These are phyloP conservation scores for Blastobotrys illinoisensis DNA, from an alignment of 1,139 yeast species.

Conservation along the genomic window DNA sequence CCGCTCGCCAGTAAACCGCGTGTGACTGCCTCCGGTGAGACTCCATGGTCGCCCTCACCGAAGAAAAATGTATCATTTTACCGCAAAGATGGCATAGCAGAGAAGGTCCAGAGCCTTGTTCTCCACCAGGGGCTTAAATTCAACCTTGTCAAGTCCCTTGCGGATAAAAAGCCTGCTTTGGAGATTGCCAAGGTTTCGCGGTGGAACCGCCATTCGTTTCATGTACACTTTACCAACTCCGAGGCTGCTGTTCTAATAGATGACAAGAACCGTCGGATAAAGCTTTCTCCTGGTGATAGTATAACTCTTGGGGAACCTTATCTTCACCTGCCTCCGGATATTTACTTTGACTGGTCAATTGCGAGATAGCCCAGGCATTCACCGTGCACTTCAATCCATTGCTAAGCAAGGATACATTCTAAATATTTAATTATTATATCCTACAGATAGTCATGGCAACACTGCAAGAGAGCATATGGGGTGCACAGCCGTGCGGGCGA, in stretches of 20 bases:
- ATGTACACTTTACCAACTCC: neutral
- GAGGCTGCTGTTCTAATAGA: slow-evolving; percentile 4
- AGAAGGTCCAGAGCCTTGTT: slow-evolving; percentile 6
- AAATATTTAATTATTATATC: too few relatives aligned
- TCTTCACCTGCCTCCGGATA: neutral
- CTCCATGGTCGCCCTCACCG: slow-evolving; percentile 8
- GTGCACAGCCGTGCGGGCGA: neutral
- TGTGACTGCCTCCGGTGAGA: neutral
- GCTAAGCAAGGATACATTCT: too few relatives aligned
- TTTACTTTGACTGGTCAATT: slow-evolving; percentile 1
- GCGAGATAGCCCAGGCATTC: neutral
- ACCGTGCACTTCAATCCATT: too few relatives aligned
- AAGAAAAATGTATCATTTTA: slow-evolving; percentile 1
- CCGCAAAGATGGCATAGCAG: slow-evolving; percentile 4
- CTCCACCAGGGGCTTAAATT: slow-evolving; percentile 7
- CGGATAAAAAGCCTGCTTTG: neutral
- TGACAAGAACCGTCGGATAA: neutral
- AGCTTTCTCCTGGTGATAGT: neutral
- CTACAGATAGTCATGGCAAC: too few relatives aligned
- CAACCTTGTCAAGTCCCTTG: neutral
- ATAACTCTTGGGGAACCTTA: neutral
- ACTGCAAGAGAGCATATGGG: neutral
- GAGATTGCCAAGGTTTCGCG: neutral
- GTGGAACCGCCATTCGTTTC: slow-evolving; percentile 7
- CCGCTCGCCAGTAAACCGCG: neutral